phyloP scores from a whole-genome alignment of 805 yeast species.

The Candida sanyiensis region DNA sequence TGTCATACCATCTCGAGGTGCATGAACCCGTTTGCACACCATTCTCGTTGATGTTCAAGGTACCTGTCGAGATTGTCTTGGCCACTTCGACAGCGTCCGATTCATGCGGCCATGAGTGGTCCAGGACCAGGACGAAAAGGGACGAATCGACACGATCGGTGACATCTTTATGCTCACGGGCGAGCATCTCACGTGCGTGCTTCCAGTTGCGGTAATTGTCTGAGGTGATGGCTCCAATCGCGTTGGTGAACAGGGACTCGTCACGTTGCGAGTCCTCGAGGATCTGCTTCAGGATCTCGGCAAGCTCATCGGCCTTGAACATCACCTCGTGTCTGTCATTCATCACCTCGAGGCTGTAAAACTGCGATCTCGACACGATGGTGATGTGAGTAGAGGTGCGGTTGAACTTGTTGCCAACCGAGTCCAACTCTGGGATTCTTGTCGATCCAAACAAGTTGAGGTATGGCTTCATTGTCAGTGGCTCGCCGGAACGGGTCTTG shows the following conservation, averaged over 20 bases:
- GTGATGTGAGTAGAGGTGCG: slow-evolving; percentile 63
- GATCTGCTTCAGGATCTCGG: slow-evolving; percentile 58
- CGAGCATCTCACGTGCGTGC: slow-evolving; percentile 50
- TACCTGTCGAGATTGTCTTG: slow-evolving; percentile 79
- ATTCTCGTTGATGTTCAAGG: slow-evolving; percentile 55
- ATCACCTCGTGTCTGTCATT: slow-evolving; percentile 61
- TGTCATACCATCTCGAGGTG: slow-evolving; percentile 91
- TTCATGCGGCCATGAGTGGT: slow-evolving; percentile 59
- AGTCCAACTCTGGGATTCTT: slow-evolving; percentile 45
- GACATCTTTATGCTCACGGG: slow-evolving; percentile 33
- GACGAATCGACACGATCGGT: slow-evolving; percentile 61
- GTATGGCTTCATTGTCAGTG: slow-evolving; percentile 66
- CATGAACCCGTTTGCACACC: slow-evolving; percentile 92
- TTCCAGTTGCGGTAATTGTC: slow-evolving; percentile 86
- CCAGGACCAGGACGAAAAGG: slow-evolving; percentile 73
- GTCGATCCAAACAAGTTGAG: slow-evolving; percentile 65
- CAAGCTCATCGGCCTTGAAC: slow-evolving; percentile 61
- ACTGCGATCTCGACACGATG: slow-evolving; percentile 74
- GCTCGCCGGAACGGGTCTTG: slow-evolving; percentile 43
- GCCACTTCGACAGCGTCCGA: slow-evolving; percentile 30
- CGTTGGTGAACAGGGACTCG: slow-evolving; percentile 58
- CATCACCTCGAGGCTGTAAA: slow-evolving; percentile 81
- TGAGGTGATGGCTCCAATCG: slow-evolving; percentile 83
- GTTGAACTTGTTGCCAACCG: slow-evolving; percentile 72
- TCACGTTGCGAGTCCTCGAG: slow-evolving; percentile 58